These are phyloP conservation scores for Deinandra increscens DNA, from an alignment of 129 eudicot genomes.

Conservation along the genomic window DNA sequence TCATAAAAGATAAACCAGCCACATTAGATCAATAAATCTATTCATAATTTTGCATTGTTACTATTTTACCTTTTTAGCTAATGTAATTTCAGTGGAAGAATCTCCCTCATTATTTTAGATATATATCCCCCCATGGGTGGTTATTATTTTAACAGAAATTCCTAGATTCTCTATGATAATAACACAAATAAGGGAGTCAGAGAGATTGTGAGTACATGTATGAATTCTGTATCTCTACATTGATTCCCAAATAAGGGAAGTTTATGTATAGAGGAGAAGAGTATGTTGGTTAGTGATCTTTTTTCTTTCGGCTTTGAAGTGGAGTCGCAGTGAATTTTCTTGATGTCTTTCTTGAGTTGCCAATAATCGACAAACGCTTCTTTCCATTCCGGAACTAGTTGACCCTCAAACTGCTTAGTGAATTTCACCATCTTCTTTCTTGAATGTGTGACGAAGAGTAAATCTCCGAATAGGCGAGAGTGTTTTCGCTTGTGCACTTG, in stretches of 20 bases:
- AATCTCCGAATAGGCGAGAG: background rate
- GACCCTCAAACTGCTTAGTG: conserved; percentile 84
- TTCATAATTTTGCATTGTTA: background rate
- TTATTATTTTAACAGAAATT: too few species aligned
- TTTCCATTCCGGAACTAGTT: conserved; percentile 94
- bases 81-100: background rate
- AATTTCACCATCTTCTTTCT: conserved; percentile 67
- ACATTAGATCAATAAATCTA: background rate
- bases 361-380: conserved; percentile 87
- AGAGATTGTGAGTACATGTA: conserved; percentile 61
- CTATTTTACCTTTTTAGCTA: background rate
- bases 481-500: conserved; percentile 17
- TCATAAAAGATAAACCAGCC: conserved; percentile 17
- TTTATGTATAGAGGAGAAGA: conserved; percentile 55
- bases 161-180: too few species aligned
- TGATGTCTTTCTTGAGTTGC: conserved; percentile 75
- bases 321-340: conserved; percentile 58
- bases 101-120: background rate
- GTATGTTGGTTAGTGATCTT: conserved; percentile 33
- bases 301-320: conserved; percentile 28
- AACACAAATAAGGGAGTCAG: background rate
- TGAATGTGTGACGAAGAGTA: background rate
- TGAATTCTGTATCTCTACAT: conserved; percentile 44
- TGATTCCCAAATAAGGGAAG: conserved; percentile 51
- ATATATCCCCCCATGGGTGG: background rate